Evolutionary conservation across 768 basidiomycete genomes (phyloP), one percentile per base, ranked within the genome.

Genomic region (Serendipita indica): DNA sequence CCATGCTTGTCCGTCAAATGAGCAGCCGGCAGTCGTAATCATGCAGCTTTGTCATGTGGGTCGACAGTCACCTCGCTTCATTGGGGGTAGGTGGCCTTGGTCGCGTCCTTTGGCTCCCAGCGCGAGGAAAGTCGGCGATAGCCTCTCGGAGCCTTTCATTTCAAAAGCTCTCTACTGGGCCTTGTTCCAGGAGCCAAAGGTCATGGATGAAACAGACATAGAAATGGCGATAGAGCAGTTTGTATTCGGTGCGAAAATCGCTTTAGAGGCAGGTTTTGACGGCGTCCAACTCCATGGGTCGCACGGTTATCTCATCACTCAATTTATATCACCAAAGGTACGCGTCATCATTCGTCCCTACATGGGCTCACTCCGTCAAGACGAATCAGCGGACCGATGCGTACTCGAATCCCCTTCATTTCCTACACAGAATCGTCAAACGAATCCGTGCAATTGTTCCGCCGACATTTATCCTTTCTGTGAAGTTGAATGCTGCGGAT

Each of bases 1-100:
- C 14, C 80, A 78, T 62, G 74, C 43, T 58, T 14, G 33, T 7
- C 27, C 35, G 57, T 34, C 52, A 58, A n/a, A 57, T 39, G 39
- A 20, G 3, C 39, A 33, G 14, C 32, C 25, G 12, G 28, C 57
- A 39, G 16, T 57, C 3, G 79, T 83, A 5, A 74, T 97, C 59
- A 78, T 93, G 75, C 93, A 97, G 65, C 71, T 97, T 46, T 87
- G 77, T 45, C 93, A 97, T 65, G 67, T 75, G 3, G 87, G 93
- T 3, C 78, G 92, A 4, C 93, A 97, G 69, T 89, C 89, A 1
- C 71, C 81, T 6, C 83, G 84, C 59, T 59, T 89, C 43, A 62
- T 88, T 25, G 81, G 84, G 16, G 86, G 85, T 25, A 79, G 89
- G n/a, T 63, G 63, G 14, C 75, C 78, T 0, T 82, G 82, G 63